These are phyloP conservation scores for Lactarius hengduanensis DNA, from an alignment of 768 basidiomycete genomes.

Conservation along the genomic window DNA sequence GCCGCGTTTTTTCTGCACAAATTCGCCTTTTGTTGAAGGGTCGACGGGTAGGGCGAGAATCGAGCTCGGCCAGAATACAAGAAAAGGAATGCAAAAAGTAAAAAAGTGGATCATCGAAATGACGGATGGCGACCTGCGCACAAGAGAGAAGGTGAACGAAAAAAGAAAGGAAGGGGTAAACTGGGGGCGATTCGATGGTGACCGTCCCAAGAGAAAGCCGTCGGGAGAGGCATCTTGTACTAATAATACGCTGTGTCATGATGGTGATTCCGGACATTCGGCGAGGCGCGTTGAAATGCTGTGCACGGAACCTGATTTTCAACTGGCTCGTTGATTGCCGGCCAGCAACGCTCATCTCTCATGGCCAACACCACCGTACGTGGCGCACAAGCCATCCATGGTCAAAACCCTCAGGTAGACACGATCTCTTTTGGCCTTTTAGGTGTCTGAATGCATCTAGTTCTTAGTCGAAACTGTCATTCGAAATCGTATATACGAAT, in stretches of 20 bases:
- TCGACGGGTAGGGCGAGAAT: conserved; percentile 13
- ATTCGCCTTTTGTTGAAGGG: background rate
- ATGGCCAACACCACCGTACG: conserved; percentile 95
- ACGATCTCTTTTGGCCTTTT: background rate
- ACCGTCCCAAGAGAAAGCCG: background rate
- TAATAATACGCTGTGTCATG: background rate
- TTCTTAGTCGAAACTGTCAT: conserved; percentile 96
- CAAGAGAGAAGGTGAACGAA: conserved; percentile 1
- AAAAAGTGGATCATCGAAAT: conserved; percentile 10
- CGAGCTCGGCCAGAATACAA: conserved; percentile 6
- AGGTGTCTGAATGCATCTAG: conserved; percentile 44
- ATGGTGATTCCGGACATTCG: conserved; percentile 23
- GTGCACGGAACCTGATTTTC: no score
- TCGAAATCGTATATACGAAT: conserved; percentile 94
- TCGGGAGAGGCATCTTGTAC: background rate
- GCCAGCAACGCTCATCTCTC: conserved; percentile 3
- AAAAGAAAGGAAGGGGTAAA: conserved; percentile 2
- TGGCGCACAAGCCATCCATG: conserved; percentile 89
- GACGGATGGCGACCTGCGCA: conserved; percentile 21
- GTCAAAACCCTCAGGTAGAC: conserved; percentile 91
- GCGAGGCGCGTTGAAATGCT: no score
- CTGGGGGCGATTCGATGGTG: background rate
- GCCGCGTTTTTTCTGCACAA: background rate
- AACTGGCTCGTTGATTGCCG: no score
- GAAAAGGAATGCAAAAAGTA: conserved; percentile 4